A percentile compares a stretch with the other conserved stretches of the same genome.
Conservation (phyloP, 441 rosid species). For the Erodium chrysanthum region DNA sequence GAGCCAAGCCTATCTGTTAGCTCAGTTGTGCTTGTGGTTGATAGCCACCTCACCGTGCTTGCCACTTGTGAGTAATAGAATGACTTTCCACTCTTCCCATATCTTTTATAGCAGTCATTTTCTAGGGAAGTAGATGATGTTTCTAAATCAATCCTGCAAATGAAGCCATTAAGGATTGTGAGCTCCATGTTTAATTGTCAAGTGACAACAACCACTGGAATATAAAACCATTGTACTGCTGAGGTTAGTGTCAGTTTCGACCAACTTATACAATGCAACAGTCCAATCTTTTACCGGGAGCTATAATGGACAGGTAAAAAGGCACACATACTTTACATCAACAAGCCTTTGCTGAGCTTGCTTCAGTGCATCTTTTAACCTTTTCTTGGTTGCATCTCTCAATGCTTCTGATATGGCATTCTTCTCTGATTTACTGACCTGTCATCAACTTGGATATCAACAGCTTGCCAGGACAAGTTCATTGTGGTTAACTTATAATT, state of each 20-base stretch:
- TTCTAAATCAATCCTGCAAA: slow-evolving; percentile 47
- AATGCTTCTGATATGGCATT: slow-evolving; percentile 52
- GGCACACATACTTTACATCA: slow-evolving; percentile 28
- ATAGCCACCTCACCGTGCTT: slow-evolving; percentile 71
- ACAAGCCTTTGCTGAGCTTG: slow-evolving; percentile 49
- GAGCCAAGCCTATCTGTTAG: slow-evolving; percentile 34
- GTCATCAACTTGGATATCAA: slow-evolving; percentile 18
- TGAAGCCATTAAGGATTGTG: slow-evolving; percentile 10
- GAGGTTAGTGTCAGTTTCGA: too few relatives aligned
- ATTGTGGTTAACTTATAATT: background rate
- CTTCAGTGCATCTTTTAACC: slow-evolving; percentile 47
- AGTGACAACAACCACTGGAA: background rate
- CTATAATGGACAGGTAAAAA: slow-evolving; percentile 7
- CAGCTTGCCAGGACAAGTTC: slow-evolving; percentile 1
- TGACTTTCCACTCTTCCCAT: slow-evolving; percentile 75
- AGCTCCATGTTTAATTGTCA: background rate
- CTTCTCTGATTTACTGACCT: slow-evolving; percentile 54
- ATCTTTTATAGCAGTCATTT: slow-evolving; percentile 66
- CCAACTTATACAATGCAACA: too few relatives aligned
- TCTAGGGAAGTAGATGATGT: slow-evolving; percentile 53
- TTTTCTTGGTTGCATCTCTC: slow-evolving; percentile 64
- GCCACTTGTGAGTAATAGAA: slow-evolving; percentile 87
- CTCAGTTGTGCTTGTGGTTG: slow-evolving; percentile 37
- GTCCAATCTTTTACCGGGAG: background rate
- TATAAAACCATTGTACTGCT: background rate